Percentiles rank a stretch among this genome's conserved stretches.
These are phyloP conservation scores for Fomitopsis betulina DNA, from an alignment of 1,284 basidiomycete species.

Conservation along the genomic window DNA sequence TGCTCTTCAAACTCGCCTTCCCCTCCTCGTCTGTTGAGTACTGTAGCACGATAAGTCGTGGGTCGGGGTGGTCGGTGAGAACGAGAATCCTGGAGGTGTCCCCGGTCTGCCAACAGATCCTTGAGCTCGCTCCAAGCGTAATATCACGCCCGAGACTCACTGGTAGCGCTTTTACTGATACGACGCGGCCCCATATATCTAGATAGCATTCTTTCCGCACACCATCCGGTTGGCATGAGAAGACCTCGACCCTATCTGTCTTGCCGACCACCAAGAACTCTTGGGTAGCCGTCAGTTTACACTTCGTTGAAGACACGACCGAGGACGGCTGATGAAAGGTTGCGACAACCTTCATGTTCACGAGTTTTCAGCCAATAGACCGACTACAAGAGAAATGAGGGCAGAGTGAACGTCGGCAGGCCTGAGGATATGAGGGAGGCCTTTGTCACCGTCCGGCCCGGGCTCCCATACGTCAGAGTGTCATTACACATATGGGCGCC, in stretches of 20 bases:
- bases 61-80: conserved; percentile 69
- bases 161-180: conserved; percentile 49
- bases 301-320: conserved; percentile 58
- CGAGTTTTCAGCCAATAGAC: neutral
- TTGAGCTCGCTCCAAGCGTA: conserved; percentile 4
- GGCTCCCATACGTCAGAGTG: no score
- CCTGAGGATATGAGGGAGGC: neutral
- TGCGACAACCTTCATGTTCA: conserved; percentile 59
- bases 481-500: no score
- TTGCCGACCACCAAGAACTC: conserved; percentile 68
- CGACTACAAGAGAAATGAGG: neutral
- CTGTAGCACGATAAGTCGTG: conserved; percentile 57
- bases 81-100: conserved; percentile 51
- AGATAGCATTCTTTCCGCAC: conserved; percentile 50
- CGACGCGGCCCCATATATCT: conserved; percentile 64
- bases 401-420: neutral
- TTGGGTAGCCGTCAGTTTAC: conserved; percentile 37
- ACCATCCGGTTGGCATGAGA: conserved; percentile 53
- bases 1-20: conserved; percentile 32
- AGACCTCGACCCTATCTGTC: conserved; percentile 58
- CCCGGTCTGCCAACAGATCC: conserved; percentile 33
- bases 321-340: conserved; percentile 68
- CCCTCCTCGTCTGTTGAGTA: conserved; percentile 39
- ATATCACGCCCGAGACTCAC: conserved; percentile 37
- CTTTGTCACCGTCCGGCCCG: neutral